A percentile compares a stretch with the other conserved stretches of the same genome.
phyloP scores from a whole-genome alignment of 1,284 basidiomycete species.

The Ganoderma sinense region DNA sequence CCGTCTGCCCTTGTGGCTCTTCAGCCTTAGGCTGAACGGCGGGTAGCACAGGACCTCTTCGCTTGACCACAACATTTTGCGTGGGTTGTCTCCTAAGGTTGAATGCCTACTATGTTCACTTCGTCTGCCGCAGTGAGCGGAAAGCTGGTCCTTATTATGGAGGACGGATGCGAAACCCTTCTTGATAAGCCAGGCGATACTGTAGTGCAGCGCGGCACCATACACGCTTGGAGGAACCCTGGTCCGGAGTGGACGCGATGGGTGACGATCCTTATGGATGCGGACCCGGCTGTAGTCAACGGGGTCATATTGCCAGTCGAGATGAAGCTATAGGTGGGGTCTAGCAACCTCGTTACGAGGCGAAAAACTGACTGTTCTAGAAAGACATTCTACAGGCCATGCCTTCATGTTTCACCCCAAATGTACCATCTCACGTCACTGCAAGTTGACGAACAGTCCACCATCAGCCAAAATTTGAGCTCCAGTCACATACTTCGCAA shows the following conservation, averaged over 20 bases:
- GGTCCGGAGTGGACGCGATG: constrained; percentile 59
- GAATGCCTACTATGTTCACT: neutral
- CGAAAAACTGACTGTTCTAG: neutral
- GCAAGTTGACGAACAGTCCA: constrained; percentile 81
- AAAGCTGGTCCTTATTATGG: constrained; percentile 60
- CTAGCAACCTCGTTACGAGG: too few relatives aligned
- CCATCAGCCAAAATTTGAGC: constrained; percentile 80
- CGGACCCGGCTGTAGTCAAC: constrained; percentile 57
- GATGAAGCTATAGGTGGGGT: constrained; percentile 2
- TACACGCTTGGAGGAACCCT: constrained; percentile 71
- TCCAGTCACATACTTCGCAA: constrained; percentile 79
- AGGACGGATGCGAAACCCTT: constrained; percentile 63
- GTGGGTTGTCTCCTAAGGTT: constrained; percentile 38
- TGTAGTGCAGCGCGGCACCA: constrained; percentile 63
- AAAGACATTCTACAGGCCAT: neutral
- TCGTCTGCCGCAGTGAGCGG: constrained; percentile 52
- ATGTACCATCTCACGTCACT: constrained; percentile 47
- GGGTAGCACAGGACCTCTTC: constrained; percentile 55
- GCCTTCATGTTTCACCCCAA: neutral
- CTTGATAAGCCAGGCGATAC: constrained; percentile 63
- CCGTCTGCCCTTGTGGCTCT: neutral
- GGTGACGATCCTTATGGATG: constrained; percentile 60
- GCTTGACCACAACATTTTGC: constrained; percentile 67
- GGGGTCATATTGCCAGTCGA: constrained; percentile 50
- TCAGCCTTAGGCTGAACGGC: neutral